Conservation (phyloP, 2,329 filamentous ascomycete species). For the Trichoderma atroviride region DNA sequence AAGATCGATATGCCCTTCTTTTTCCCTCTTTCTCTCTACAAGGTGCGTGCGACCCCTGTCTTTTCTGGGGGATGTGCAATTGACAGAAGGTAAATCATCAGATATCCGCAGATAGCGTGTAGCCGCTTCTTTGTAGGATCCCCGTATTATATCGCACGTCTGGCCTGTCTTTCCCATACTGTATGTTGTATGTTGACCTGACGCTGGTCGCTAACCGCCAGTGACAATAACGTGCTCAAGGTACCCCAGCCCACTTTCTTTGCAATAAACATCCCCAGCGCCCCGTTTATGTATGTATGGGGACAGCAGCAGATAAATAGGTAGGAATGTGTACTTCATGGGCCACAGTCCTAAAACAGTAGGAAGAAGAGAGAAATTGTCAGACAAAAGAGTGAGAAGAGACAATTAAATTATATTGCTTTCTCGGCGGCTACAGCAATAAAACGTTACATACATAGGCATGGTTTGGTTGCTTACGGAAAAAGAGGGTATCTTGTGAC, state of each 20-base stretch:
- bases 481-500: background rate
- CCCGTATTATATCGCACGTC: background rate
- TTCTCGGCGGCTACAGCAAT: background rate
- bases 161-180: background rate
- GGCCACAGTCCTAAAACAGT: background rate
- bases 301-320: background rate
- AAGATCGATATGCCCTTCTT: background rate
- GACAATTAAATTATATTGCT: background rate
- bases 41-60: background rate
- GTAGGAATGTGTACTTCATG: background rate
- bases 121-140: background rate
- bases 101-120: background rate
- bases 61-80: background rate
- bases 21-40: background rate
- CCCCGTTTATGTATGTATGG: background rate
- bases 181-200: background rate
- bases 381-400: background rate
- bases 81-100: background rate
- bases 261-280: background rate
- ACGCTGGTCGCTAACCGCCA: background rate
- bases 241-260: background rate
- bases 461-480: background rate
- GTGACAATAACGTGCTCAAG: background rate
- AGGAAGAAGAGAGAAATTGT: background rate
- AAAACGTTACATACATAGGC: constrained; percentile 12